These are phyloP conservation scores for Apophysomyces variabilis DNA, from an alignment of 371 early-diverging fungal species.

Conservation along the genomic window DNA sequence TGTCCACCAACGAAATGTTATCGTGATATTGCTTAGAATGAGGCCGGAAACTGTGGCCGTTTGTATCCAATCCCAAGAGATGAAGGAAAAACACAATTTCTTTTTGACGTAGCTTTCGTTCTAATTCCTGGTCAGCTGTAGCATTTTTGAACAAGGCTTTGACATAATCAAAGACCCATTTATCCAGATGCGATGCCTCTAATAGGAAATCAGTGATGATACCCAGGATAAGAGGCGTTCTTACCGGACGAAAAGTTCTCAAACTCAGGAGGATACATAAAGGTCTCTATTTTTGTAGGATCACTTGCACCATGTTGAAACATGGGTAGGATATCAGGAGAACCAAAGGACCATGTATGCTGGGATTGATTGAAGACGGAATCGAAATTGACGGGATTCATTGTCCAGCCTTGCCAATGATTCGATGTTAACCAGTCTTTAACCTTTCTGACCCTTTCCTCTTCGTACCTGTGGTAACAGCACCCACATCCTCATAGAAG, in stretches of 20 bases:
- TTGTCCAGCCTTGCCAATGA: slow-evolving; percentile 83
- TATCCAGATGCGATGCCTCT: slow-evolving; percentile 87
- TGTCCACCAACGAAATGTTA: slow-evolving; percentile 85
- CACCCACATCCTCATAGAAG: slow-evolving; percentile 97
- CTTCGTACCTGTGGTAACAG: slow-evolving; percentile 85
- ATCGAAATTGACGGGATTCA: slow-evolving; percentile 97
- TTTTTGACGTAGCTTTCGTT: slow-evolving; percentile 67
- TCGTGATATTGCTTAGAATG: slow-evolving; percentile 81
- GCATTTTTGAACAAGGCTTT: slow-evolving; percentile 47
- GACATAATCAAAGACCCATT: slow-evolving; percentile 86
- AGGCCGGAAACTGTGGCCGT: slow-evolving; percentile 92
- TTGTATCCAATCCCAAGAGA: slow-evolving; percentile 92
- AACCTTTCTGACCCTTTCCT: not conserved
- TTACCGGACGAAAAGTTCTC: slow-evolving; percentile 89
- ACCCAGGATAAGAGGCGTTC: not conserved
- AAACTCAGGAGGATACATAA: slow-evolving; percentile 87
- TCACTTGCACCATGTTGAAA: slow-evolving; percentile 91
- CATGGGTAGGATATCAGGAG: slow-evolving; percentile 97
- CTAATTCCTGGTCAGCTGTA: slow-evolving; percentile 52
- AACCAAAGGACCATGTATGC: slow-evolving; percentile 97
- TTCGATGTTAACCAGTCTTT: not conserved
- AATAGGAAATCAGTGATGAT: slow-evolving; percentile 2
- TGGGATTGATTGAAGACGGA: slow-evolving; percentile 90
- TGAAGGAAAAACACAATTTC: slow-evolving; percentile 91
- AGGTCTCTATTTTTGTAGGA: slow-evolving; percentile 75